Base-by-base conservation (phyloP, 2,329 filamentous ascomycete genomes). In the Xylaria sp. region DNA sequence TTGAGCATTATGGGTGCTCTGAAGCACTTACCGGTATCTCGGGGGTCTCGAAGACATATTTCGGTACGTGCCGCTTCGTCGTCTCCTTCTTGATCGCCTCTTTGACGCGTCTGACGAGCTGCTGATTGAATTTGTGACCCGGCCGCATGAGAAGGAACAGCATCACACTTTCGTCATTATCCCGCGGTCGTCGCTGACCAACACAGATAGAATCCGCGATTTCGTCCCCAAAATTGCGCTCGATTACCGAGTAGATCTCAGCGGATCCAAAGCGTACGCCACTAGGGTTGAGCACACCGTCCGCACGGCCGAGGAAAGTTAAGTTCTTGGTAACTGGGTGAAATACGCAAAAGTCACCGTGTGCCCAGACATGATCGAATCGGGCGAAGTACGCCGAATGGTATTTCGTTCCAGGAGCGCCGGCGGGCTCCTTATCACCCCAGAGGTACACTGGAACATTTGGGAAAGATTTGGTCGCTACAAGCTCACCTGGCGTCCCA, bases 251-350 rank as follows among this genome's bases (percentile, higher is more conserved):
- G 77, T 96, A 96, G 38, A 96, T 91, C 77, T 96, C 93, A 0
- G 91, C 89, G 4, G 88, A 91, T 0, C 92, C 93, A 73, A 96
- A 96, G 0, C 92, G 85, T 11, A 96, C 89, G 0, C 92, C 92
- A 6, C 86, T 89, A 0, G 92, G 92, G 75, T 96, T 96, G 58
- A 96, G 80, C 1, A 96, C 92, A 13, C 92, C 92, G 74, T 96
- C 92, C 1, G 88, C 90, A 1, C 92, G 84, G 1, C 91, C 91
- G 0, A 92, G 84, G 71, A 94, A 90, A 13, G 86, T 77, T 5
- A 93, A 76, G 51, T 87, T 85, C 6, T 87, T 86, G 0, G 92
- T 94, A 3, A 79, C 70, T 0, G 92, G 91, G 73, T 95, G 88
- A 15, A 92, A 81, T 39, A 86, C 85, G 73, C 92, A 89, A 76